Conservation (phyloP, 345 rosid species). For the Hibiscus tridactylites region DNA sequence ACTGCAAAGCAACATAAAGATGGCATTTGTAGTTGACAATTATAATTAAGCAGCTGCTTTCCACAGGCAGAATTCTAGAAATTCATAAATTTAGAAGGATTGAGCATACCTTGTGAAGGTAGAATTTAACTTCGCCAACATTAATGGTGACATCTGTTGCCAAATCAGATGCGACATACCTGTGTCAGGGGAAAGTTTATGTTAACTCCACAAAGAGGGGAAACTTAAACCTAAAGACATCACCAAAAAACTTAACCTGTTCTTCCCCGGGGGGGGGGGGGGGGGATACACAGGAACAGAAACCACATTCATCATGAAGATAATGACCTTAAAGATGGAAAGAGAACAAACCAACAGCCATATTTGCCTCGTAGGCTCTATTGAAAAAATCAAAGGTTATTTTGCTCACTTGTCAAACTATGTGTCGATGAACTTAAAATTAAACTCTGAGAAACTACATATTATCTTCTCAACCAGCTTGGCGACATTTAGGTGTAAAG, state of each 20-base stretch:
- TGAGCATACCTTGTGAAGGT: conserved; percentile 73
- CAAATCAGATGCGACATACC: conserved; percentile 70
- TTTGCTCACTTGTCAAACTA: background rate
- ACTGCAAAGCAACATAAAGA: conserved; percentile 38
- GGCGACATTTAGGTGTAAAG: background rate
- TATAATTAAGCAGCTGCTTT: background rate
- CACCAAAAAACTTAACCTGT: background rate
- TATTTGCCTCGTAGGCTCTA: background rate
- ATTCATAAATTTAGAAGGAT: background rate
- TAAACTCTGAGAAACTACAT: background rate
- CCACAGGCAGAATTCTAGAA: too few species aligned
- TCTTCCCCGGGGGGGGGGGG: background rate
- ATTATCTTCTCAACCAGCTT: background rate
- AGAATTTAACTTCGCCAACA: conserved; percentile 73
- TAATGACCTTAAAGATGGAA: background rate
- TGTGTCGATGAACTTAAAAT: background rate
- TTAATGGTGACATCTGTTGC: conserved; percentile 57
- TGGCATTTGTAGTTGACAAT: background rate
- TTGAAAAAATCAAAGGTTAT: background rate
- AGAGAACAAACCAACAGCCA: background rate
- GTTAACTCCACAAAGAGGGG: conserved; percentile 10
- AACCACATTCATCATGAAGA: background rate
- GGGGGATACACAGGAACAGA: background rate
- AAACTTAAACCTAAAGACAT: background rate
- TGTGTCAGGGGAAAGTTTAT: conserved; percentile 22